Percentiles rank a stretch among this genome's conserved stretches.
phyloP scores from a whole-genome alignment of 2,329 filamentous ascomycete species.

The Pyrenochaeta sp. region DNA sequence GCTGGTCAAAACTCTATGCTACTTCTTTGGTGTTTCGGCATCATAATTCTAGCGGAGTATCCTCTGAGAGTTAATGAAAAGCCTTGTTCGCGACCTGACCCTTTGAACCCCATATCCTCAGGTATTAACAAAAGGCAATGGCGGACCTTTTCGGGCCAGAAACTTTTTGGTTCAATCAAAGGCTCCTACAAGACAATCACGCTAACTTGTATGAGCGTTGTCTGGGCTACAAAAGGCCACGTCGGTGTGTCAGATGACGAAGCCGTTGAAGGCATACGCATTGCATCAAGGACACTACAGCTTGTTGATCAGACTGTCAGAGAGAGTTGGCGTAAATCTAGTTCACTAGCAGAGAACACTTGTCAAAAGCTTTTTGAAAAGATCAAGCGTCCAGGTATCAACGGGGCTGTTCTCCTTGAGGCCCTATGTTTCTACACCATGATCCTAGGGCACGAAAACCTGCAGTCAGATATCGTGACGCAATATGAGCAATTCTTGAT shows the following conservation, averaged over 20 bases:
- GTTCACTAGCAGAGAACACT: slow-evolving; percentile 21
- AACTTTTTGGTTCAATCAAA: slow-evolving; percentile 38
- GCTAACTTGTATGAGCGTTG: slow-evolving; percentile 40
- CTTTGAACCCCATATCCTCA: slow-evolving; percentile 8
- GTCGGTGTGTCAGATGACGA: slow-evolving; percentile 34
- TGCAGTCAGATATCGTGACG: slow-evolving; percentile 27
- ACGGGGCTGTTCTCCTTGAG: slow-evolving; percentile 38
- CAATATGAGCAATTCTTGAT: slow-evolving; percentile 33
- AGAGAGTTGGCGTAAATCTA: slow-evolving; percentile 33
- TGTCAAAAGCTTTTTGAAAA: slow-evolving; percentile 42
- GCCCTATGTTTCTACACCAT: slow-evolving; percentile 39
- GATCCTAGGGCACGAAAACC: slow-evolving; percentile 26
- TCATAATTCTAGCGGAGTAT: slow-evolving; percentile 39
- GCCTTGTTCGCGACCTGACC: neutral
- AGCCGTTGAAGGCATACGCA: slow-evolving; percentile 42
- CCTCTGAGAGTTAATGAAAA: slow-evolving; percentile 9
- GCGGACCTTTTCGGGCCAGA: slow-evolving; percentile 40
- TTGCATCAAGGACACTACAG: slow-evolving; percentile 39
- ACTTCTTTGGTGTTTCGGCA: slow-evolving; percentile 44
- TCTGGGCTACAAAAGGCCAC: slow-evolving; percentile 37
- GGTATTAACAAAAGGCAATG: slow-evolving; percentile 26
- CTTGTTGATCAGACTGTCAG: slow-evolving; percentile 30
- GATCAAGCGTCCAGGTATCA: slow-evolving; percentile 27
- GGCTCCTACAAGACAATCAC: slow-evolving; percentile 40
- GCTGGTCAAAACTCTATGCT: slow-evolving; percentile 38